Evolutionary conservation across 2,329 filamentous ascomycete genomes (phyloP).

Genomic region (Hymenoscyphus albidus): DNA sequence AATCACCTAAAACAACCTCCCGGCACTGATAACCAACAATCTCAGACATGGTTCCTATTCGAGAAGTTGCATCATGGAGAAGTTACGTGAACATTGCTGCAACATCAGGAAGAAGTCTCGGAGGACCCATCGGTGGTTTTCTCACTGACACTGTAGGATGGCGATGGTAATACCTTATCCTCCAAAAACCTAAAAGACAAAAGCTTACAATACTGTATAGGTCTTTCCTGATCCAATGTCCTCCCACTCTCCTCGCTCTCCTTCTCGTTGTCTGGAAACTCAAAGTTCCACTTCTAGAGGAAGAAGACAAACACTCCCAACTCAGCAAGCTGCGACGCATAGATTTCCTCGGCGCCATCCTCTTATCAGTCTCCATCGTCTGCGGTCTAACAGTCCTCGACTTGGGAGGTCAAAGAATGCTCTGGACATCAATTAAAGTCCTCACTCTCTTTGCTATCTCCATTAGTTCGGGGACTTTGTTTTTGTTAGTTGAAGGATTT

Average conservation of each 20-base stretch:
- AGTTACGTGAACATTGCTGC: constrained; percentile 51
- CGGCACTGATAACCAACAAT: constrained; percentile 34
- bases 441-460: constrained; percentile 32
- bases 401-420: constrained; percentile 43
- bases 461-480: constrained; percentile 20
- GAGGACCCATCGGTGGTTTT: constrained; percentile 50
- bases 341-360: constrained; percentile 54
- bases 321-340: constrained; percentile 44
- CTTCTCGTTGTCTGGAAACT: constrained; percentile 35
- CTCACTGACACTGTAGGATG: constrained; percentile 52
- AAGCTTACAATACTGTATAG: constrained; percentile 5
- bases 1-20: constrained; percentile 20
- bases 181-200: neutral
- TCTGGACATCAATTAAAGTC: constrained; percentile 37
- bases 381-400: constrained; percentile 46
- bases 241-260: constrained; percentile 50
- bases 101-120: constrained; percentile 48
- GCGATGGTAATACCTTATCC: constrained; percentile 43
- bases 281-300: constrained; percentile 22
- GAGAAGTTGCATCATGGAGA: constrained; percentile 51
- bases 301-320: constrained; percentile 10
- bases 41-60: constrained; percentile 47
- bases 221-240: constrained; percentile 56
- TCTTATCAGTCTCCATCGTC: constrained; percentile 42
- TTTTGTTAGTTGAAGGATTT: constrained; percentile 34